Evolutionary conservation across 345 rosid genomes (phyloP).

Genomic region (Moringa oleifera): DNA sequence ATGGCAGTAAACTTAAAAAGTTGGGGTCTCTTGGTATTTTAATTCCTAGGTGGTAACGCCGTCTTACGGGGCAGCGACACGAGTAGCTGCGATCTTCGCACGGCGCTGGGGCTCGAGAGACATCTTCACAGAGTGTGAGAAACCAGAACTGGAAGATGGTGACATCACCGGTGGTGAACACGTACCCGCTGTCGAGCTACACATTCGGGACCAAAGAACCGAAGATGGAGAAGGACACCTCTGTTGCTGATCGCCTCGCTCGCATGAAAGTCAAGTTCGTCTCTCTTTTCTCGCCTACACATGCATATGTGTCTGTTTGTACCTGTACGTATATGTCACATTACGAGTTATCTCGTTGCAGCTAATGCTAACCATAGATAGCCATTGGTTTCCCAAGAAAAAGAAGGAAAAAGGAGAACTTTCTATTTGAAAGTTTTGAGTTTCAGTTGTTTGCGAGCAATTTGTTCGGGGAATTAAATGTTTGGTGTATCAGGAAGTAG

Average conservation of each 20-base stretch:
- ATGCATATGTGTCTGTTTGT: not conserved
- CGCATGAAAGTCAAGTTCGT: slow-evolving; percentile 76
- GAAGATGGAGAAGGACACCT: slow-evolving; percentile 74
- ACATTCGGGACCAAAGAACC: slow-evolving; percentile 74
- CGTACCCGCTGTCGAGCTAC: slow-evolving; percentile 67
- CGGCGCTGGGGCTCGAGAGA: not conserved
- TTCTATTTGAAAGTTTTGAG: not conserved
- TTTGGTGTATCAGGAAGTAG: not conserved
- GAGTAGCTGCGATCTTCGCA: not conserved
- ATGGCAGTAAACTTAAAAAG: too few species aligned
- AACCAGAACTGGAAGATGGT: slow-evolving; percentile 37
- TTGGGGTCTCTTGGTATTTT: too few species aligned
- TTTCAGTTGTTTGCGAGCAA: too few species aligned
- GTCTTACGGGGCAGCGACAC: too few species aligned
- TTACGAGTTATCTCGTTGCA: not conserved
- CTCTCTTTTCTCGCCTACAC: not conserved
- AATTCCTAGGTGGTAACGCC: too few species aligned
- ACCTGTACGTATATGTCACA: not conserved
- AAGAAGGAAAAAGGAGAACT: not conserved
- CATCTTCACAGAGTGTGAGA: not conserved
- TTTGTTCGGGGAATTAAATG: not conserved
- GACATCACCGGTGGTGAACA: slow-evolving; percentile 55
- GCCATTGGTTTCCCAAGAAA: not conserved
- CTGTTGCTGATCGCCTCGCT: slow-evolving; percentile 76
- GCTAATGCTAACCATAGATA: not conserved